Evolutionary conservation across 75 land plant species (phyloP).

Genomic region (Picea glauca): DNA sequence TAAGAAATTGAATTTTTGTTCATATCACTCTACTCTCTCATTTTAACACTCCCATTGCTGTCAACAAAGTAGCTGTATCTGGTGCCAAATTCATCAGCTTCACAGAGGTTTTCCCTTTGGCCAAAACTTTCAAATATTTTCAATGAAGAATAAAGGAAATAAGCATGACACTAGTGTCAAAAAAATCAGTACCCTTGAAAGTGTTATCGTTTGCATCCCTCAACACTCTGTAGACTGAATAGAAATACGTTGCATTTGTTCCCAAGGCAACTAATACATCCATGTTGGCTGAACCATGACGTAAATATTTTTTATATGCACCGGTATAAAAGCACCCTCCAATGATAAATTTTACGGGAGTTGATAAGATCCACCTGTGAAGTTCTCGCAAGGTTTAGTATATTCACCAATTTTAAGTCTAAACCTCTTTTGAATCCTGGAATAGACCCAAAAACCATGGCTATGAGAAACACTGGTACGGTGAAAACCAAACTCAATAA

Average conservation of each 20-base stretch:
- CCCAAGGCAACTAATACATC: too few species aligned
- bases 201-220: conserved; percentile 39
- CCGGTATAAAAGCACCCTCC: conserved; percentile 67
- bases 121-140: too few species aligned
- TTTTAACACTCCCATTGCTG: too few species aligned
- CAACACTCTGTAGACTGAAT: conserved; percentile 66
- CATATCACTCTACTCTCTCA: too few species aligned
- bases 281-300: too few species aligned
- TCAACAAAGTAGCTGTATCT: too few species aligned
- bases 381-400: conserved; percentile 61
- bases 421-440: conserved; percentile 47
- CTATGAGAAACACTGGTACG: conserved; percentile 69
- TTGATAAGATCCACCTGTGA: conserved; percentile 77
- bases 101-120: too few species aligned
- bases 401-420: conserved; percentile 55
- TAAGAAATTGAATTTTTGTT: too few species aligned
- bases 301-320: conserved; percentile 52
- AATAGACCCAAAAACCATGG: conserved; percentile 82
- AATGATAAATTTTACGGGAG: conserved; percentile 86
- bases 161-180: conserved; percentile 7
- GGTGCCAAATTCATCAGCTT: too few species aligned
- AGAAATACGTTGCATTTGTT: conserved; percentile 79
- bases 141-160: too few species aligned
- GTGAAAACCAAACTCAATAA: conserved; percentile 66
- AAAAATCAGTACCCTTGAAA: too few species aligned